Evolutionary conservation across 768 basidiomycete genomes (phyloP).

Genomic region (Suillus paluster): DNA sequence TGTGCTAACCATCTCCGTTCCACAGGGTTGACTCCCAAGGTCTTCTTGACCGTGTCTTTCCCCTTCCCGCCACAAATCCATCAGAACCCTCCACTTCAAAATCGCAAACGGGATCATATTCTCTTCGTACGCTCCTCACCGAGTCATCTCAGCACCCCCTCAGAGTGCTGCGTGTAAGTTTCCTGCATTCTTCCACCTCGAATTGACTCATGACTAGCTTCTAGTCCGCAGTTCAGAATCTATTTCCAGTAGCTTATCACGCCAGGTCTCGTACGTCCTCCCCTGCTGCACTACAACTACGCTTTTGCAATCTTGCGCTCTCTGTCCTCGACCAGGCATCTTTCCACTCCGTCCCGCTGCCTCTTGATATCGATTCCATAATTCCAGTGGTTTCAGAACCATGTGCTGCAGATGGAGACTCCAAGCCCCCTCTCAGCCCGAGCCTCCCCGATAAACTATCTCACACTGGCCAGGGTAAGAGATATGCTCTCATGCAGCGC

Average conservation of each 20-base stretch:
- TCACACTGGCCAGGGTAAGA: slow-evolving; percentile 41
- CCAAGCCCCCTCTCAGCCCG: slow-evolving; percentile 22
- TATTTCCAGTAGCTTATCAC: slow-evolving; percentile 69
- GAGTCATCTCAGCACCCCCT: slow-evolving; percentile 59
- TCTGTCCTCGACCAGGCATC: slow-evolving; percentile 77
- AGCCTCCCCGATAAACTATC: slow-evolving; percentile 31
- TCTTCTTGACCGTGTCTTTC: slow-evolving; percentile 80
- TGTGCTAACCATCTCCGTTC: slow-evolving; percentile 1
- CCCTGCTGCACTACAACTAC: slow-evolving; percentile 69
- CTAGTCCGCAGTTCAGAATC: slow-evolving; percentile 66
- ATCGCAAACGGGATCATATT: slow-evolving; percentile 39
- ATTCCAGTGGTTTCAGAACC: slow-evolving; percentile 34
- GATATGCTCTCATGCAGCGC: slow-evolving; percentile 80
- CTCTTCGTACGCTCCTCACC: slow-evolving; percentile 60
- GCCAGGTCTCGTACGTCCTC: slow-evolving; percentile 66
- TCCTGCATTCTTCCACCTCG: slow-evolving; percentile 16
- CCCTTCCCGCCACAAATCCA: slow-evolving; percentile 46
- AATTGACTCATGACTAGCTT: slow-evolving; percentile 13
- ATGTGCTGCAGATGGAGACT: slow-evolving; percentile 26
- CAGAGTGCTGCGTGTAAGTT: slow-evolving; percentile 57
- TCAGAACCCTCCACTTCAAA: slow-evolving; percentile 47
- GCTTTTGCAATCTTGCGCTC: slow-evolving; percentile 75
- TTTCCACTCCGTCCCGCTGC: slow-evolving; percentile 46
- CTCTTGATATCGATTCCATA: slow-evolving; percentile 51
- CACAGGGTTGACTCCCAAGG: slow-evolving; percentile 72